These are phyloP conservation scores for Cantharellus cinnabarinus DNA, from an alignment of 768 basidiomycete species.

Conservation along the genomic window DNA sequence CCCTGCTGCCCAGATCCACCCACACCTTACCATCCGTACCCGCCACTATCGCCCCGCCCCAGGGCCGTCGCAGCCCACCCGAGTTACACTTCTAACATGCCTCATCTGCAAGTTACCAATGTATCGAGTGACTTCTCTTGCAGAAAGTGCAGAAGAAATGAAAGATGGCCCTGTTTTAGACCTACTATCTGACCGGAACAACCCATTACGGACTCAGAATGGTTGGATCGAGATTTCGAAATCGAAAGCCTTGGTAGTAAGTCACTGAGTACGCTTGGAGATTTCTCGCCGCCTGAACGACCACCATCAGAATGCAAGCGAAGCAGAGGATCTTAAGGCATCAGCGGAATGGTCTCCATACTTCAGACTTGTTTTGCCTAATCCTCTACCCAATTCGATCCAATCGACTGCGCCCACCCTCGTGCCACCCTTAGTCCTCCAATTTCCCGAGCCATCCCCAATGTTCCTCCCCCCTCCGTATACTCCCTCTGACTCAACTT, in stretches of 20 bases:
- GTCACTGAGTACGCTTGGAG: neutral
- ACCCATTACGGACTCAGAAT: neutral
- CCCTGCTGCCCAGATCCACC: neutral
- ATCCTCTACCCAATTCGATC: neutral
- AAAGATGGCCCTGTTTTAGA: neutral
- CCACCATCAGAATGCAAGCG: neutral
- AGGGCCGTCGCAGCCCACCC: neutral
- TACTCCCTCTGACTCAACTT: slow-evolving; percentile 52
- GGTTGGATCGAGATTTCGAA: neutral
- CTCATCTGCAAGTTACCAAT: neutral
- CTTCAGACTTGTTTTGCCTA: neutral
- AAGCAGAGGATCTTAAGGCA: neutral
- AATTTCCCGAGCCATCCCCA: slow-evolving; percentile 31
- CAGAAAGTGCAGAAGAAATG: neutral
- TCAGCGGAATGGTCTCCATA: neutral
- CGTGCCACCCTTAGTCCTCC: neutral
- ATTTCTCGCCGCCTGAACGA: neutral
- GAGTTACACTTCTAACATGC: neutral
- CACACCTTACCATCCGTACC: neutral
- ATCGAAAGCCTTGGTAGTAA: neutral
- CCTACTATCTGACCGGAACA: neutral
- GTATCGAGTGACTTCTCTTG: neutral
- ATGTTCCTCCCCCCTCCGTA: slow-evolving; percentile 61
- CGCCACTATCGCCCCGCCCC: neutral
- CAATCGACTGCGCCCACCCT: neutral